phyloP scores from a whole-genome alignment of 495 filamentous ascomycete genomes.

The Aspergillus wentii region DNA sequence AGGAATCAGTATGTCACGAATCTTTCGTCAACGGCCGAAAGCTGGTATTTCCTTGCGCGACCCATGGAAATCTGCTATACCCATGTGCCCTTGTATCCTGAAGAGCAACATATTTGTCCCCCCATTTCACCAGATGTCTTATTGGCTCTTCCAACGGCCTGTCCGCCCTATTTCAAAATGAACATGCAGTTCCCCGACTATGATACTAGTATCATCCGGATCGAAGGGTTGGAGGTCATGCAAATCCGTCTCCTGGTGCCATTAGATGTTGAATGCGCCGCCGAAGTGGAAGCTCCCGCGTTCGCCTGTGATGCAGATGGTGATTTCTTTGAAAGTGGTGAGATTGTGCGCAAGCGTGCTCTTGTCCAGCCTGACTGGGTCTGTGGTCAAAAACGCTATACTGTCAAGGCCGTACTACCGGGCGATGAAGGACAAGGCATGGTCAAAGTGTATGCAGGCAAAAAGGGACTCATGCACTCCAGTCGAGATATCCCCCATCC shows the following conservation, averaged over 20 bases:
- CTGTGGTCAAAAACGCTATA: constrained; percentile 79
- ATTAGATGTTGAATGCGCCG: constrained; percentile 83
- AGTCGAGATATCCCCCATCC: constrained; percentile 92
- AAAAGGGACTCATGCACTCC: constrained; percentile 90
- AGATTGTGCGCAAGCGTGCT: constrained; percentile 76
- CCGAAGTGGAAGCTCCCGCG: constrained; percentile 82
- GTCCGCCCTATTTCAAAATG: constrained; percentile 85
- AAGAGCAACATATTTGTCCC: constrained; percentile 91
- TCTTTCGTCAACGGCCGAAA: constrained; percentile 65
- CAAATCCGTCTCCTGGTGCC: constrained; percentile 86
- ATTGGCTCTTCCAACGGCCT: constrained; percentile 76
- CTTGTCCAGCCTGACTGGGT: constrained; percentile 92
- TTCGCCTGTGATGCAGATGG: constrained; percentile 82
- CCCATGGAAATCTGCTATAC: constrained; percentile 91
- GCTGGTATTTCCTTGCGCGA: constrained; percentile 85
- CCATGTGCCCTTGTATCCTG: constrained; percentile 77
- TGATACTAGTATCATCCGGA: constrained; percentile 78
- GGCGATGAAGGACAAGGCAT: constrained; percentile 84
- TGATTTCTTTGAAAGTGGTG: constrained; percentile 90
- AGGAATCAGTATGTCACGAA: constrained; percentile 70
- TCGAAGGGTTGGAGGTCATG: constrained; percentile 88
- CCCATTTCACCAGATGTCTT: constrained; percentile 78
- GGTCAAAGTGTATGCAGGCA: constrained; percentile 92
- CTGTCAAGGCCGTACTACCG: constrained; percentile 84
- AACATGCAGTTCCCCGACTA: constrained; percentile 74